Evolutionary conservation across 23 red algal genomes (phyloP).

Genomic region (Porphyridium purpureum): DNA sequence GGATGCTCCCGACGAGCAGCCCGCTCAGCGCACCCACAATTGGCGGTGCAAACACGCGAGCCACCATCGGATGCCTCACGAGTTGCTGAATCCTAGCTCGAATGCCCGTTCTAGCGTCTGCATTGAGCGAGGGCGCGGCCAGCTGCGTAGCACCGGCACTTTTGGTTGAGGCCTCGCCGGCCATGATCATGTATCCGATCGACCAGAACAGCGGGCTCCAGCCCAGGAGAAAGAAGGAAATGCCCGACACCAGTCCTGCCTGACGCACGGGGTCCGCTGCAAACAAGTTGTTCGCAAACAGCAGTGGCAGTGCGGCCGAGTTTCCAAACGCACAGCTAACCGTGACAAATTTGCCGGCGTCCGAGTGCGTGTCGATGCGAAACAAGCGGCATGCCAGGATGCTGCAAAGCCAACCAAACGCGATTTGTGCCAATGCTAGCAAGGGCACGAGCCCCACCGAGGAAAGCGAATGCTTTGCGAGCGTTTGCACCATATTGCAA

Average conservation of each 20-base stretch:
- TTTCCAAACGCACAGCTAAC: slow-evolving; percentile 30
- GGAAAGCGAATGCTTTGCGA: not conserved
- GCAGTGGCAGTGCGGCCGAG: slow-evolving; percentile 29
- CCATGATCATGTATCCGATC: no score
- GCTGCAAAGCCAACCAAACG: no score
- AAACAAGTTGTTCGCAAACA: slow-evolving; percentile 29
- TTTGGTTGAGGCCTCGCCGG: no score
- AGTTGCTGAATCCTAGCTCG: no score
- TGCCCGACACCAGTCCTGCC: slow-evolving; percentile 16
- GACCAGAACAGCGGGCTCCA: slow-evolving; percentile 50
- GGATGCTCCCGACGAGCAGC: slow-evolving; percentile 8
- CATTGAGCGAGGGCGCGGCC: no score
- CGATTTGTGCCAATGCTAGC: slow-evolving; percentile 15
- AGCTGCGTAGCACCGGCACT: no score
- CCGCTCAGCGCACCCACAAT: slow-evolving; percentile 16
- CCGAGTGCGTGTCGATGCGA: no score
- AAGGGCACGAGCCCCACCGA: slow-evolving; percentile 14
- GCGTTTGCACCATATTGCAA: slow-evolving; percentile 17
- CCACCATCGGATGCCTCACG: no score
- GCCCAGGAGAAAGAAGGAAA: slow-evolving; percentile 43
- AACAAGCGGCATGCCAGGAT: no score
- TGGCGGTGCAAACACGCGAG: slow-evolving; percentile 16
- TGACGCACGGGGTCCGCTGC: not conserved
- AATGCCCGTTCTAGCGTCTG: no score
- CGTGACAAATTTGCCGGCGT: no score